Base-by-base conservation (phyloP, 345 rosid species). In the Geranium rotundifolium region DNA sequence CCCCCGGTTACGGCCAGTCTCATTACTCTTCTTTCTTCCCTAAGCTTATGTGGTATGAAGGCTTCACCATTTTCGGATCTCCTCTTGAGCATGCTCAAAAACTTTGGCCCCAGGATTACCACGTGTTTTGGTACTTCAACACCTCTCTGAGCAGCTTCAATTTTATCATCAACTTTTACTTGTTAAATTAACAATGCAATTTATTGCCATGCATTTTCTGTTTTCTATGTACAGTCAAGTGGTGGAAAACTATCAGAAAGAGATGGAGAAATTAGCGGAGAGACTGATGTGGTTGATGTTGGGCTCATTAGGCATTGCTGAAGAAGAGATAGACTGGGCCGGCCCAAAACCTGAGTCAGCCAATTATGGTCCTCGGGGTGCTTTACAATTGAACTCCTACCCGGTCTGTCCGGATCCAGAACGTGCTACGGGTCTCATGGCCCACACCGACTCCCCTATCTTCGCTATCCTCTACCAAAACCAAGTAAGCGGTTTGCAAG, bases 41-140 rank as follows among this genome's bases (percentile, higher is more conserved):
- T 4, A 93, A 93, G 82, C 80, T 74, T 56, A 84, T 93, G 95
- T 93, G 99, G 99, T 93, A 95, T 13, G 97, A 93, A 68, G 97
- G 99, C 9, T 93, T 93, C 83, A 90, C 99, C 59, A 67, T 93
- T 27, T 66, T 73, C 20, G 97, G 90, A 54, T 85, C 97, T 13
- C 96, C 96, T 0, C 59, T 71, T 29, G 89, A 88, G 10, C 89
- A 93, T 65, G 89, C 89, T 37, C 79, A 78, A 61, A 81, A 76
- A 70, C 90, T 93, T 57, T 93, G 99, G 99, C 97, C 97, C 13
- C 77, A 65, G n/a, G 86, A 83, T 74, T 71, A 75, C 79, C 41
- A 23, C 74, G 29, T 70, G 54, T 76, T 83, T 85, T 81, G 99
- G 99, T 93, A 83, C 78, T 19, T 19, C 17, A 0, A 57, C 15